These are phyloP conservation scores for Mycena pura DNA, from an alignment of 768 basidiomycete species.

Conservation along the genomic window DNA sequence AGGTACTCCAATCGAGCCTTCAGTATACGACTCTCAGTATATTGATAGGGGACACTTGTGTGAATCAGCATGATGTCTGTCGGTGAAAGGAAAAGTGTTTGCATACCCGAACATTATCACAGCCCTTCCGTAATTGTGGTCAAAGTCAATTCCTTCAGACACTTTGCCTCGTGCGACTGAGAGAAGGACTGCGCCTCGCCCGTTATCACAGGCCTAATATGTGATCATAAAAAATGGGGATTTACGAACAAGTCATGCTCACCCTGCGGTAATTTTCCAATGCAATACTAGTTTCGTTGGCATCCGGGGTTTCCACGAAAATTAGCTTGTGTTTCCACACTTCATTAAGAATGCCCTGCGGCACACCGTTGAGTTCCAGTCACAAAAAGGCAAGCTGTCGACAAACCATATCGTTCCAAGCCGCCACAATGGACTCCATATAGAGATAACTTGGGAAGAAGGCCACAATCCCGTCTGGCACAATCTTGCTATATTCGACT, in stretches of 20 bases:
- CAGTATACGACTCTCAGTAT: conserved; percentile 96
- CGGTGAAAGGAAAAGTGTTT: background rate
- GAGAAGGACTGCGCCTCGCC: conserved; percentile 93
- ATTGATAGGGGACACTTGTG: conserved; percentile 90
- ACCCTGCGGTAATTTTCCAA: conserved; percentile 97
- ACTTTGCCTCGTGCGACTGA: conserved; percentile 99
- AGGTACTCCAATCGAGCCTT: conserved; percentile 97
- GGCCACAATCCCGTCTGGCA: conserved; percentile 97
- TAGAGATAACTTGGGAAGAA: conserved; percentile 99
- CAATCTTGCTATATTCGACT: conserved; percentile 96
- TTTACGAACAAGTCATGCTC: conserved; percentile 23
- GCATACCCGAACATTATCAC: conserved; percentile 98
- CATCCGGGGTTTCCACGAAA: conserved; percentile 99
- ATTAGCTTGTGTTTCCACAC: conserved; percentile 99
- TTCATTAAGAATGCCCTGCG: conserved; percentile 95
- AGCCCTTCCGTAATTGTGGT: conserved; percentile 98
- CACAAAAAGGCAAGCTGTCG: background rate
- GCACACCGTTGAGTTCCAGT: background rate
- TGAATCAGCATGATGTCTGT: conserved; percentile 20
- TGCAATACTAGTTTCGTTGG: conserved; percentile 97
- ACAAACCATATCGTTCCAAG: conserved; percentile 99
- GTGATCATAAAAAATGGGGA: conserved; percentile 4
- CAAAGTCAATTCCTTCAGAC: conserved; percentile 99
- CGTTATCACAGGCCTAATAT: conserved; percentile 98
- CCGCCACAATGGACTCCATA: conserved; percentile 99